A percentile compares a stretch with the other conserved stretches of the same genome.
Conservation (phyloP, 2,329 filamentous ascomycete genomes). For the Chaetomium olivaceum region DNA sequence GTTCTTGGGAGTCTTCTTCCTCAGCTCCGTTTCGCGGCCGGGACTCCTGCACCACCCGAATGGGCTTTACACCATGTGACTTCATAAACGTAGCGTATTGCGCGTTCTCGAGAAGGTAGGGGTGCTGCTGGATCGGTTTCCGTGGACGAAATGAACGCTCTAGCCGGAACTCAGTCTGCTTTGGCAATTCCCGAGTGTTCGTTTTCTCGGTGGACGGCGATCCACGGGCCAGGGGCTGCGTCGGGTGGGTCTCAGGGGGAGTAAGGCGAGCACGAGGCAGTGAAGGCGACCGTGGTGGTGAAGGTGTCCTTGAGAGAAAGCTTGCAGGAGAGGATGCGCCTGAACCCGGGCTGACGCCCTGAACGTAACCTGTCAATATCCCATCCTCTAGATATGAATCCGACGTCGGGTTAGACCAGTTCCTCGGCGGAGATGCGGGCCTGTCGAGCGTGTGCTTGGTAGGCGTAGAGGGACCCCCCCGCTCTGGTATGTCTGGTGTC, state of each 20-base stretch:
- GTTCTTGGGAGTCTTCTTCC: constrained; percentile 50
- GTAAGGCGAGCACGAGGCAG: constrained; percentile 12
- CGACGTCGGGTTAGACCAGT: not conserved
- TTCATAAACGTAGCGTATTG: constrained; percentile 56
- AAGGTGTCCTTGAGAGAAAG: constrained; percentile 25
- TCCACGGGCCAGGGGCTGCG: not conserved
- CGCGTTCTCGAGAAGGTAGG: constrained; percentile 58
- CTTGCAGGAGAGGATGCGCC: constrained; percentile 19
- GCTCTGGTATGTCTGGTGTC: not conserved
- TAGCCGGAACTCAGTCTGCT: constrained; percentile 38
- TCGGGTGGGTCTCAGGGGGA: constrained; percentile 1
- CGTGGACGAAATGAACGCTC: constrained; percentile 57
- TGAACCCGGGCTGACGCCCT: constrained; percentile 25
- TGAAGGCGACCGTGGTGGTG: constrained; percentile 34
- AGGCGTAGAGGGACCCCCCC: not conserved
- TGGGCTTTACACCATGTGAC: constrained; percentile 55
- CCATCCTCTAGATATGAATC: constrained; percentile 36
- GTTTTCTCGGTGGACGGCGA: constrained; percentile 5
- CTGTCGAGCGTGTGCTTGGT: not conserved
- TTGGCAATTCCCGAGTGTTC: constrained; percentile 20
- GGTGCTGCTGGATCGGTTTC: constrained; percentile 62
- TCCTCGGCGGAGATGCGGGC: not conserved
- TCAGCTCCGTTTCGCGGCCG: constrained; percentile 31
- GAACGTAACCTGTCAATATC: constrained; percentile 43
- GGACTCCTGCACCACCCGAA: constrained; percentile 44